These are phyloP conservation scores for Galerina sulciceps DNA, from an alignment of 768 basidiomycete species.

Conservation along the genomic window DNA sequence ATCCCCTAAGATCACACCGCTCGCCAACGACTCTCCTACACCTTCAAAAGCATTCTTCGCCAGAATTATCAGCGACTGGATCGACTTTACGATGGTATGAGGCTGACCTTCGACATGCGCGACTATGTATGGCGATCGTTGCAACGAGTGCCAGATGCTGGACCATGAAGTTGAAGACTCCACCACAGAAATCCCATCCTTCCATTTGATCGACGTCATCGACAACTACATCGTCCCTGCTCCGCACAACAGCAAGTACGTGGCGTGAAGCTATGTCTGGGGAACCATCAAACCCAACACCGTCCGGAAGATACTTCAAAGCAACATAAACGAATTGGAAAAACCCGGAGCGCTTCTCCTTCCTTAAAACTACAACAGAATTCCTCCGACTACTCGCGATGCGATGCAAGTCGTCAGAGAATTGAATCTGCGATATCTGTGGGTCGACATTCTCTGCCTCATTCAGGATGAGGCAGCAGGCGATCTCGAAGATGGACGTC, in stretches of 20 bases:
- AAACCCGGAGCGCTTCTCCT: slow-evolving; percentile 4
- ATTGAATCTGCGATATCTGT: slow-evolving; percentile 10
- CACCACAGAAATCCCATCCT: slow-evolving; percentile 4
- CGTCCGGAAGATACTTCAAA: slow-evolving; percentile 5
- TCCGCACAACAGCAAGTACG: slow-evolving; percentile 5
- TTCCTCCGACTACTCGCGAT: slow-evolving; percentile 10
- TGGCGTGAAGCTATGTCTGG: slow-evolving; percentile 18
- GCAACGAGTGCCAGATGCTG: slow-evolving; percentile 1
- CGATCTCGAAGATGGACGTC: slow-evolving; percentile 12
- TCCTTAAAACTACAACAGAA: neutral
- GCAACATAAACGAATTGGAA: slow-evolving; percentile 2
- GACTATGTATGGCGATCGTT: slow-evolving; percentile 3
- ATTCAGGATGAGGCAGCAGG: slow-evolving; percentile 7
- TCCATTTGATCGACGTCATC: slow-evolving; percentile 16
- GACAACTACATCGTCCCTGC: slow-evolving; percentile 13
- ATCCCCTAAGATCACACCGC: slow-evolving; percentile 8
- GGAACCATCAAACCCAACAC: slow-evolving; percentile 5
- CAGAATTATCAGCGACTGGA: slow-evolving; percentile 4
- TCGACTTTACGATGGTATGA: slow-evolving; percentile 13
- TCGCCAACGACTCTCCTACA: slow-evolving; percentile 14
- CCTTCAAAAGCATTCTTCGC: neutral
- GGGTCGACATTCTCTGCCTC: slow-evolving; percentile 15
- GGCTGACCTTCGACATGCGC: slow-evolving; percentile 12
- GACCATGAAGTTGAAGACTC: slow-evolving; percentile 7
- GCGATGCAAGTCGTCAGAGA: slow-evolving; percentile 10